A percentile compares a stretch with the other conserved stretches of the same genome.
These are phyloP conservation scores for Auriscalpium orientale DNA, from an alignment of 768 basidiomycete genomes.

Conservation along the genomic window DNA sequence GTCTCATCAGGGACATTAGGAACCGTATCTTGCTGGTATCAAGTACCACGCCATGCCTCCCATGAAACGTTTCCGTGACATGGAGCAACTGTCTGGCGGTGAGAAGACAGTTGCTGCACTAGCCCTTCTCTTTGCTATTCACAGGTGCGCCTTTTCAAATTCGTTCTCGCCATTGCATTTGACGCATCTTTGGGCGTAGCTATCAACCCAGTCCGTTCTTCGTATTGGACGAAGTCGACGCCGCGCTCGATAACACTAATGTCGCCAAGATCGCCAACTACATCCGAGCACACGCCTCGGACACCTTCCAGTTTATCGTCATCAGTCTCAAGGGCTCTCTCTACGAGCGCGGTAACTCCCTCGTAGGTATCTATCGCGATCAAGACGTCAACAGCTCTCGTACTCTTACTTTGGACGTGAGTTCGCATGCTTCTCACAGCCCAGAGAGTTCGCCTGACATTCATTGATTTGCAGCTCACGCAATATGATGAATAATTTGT, in stretches of 20 bases:
- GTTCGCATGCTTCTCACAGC: conserved; percentile 10
- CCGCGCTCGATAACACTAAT: conserved; percentile 97
- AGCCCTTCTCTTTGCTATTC: conserved; percentile 94
- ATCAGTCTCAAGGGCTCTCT: conserved; percentile 94
- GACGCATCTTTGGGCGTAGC: conserved; percentile 30
- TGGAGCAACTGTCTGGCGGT: conserved; percentile 97
- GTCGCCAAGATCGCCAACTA: conserved; percentile 94
- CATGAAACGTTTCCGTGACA: conserved; percentile 98
- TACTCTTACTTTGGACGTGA: conserved; percentile 86
- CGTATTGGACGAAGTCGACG: conserved; percentile 97
- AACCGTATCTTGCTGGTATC: conserved; percentile 82
- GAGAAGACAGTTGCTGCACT: conserved; percentile 98
- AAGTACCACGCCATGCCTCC: conserved; percentile 99
- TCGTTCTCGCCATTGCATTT: background rate
- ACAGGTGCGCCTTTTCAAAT: conserved; percentile 50
- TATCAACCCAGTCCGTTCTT: conserved; percentile 98
- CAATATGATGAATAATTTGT: conserved; percentile 49
- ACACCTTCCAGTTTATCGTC: conserved; percentile 90
- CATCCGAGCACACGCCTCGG: conserved; percentile 77
- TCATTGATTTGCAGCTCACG: conserved; percentile 35
- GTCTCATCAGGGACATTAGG: conserved; percentile 38
- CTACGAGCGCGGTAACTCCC: conserved; percentile 82
- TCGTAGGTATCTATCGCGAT: conserved; percentile 92
- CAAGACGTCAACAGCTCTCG: conserved; percentile 91
- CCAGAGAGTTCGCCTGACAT: background rate